Evolutionary conservation across 2,329 filamentous ascomycete species (phyloP).

Genomic region (Paramyrothecium sp.): DNA sequence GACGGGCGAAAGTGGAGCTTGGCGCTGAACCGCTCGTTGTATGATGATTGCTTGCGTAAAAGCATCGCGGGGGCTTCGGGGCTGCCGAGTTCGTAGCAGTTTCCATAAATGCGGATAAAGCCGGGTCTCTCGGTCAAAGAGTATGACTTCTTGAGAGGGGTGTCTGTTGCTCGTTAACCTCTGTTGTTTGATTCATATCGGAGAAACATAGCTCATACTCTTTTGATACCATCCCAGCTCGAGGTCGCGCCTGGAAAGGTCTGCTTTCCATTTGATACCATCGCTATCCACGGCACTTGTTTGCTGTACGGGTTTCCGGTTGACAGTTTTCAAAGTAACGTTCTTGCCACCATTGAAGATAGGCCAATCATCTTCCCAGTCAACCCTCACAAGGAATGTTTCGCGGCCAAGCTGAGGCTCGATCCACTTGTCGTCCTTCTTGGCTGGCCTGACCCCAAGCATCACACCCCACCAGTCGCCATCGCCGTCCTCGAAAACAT

Average conservation of each 20-base stretch:
- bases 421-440: slow-evolving; percentile 7
- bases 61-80: slow-evolving; percentile 51
- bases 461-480: slow-evolving; percentile 20
- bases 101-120: slow-evolving; percentile 47
- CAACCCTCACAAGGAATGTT: slow-evolving; percentile 20
- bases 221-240: slow-evolving; percentile 25
- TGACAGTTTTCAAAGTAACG: slow-evolving; percentile 14
- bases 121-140: slow-evolving; percentile 42
- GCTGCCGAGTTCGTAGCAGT: slow-evolving; percentile 48
- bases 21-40: slow-evolving; percentile 38
- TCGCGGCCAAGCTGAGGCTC: slow-evolving; percentile 21
- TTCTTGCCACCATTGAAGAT: slow-evolving; percentile 20
- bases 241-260: slow-evolving; percentile 10
- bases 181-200: background rate
- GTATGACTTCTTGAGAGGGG: slow-evolving; percentile 31
- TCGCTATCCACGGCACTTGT: background rate
- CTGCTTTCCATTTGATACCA: slow-evolving; percentile 10
- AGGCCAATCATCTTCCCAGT: slow-evolving; percentile 21
- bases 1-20: slow-evolving; percentile 44
- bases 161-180: slow-evolving; percentile 12
- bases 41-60: slow-evolving; percentile 51
- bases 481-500: slow-evolving; percentile 18
- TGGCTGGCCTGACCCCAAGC: slow-evolving; percentile 16
- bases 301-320: slow-evolving; percentile 7
- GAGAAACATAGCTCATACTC: slow-evolving; percentile 6